A percentile compares a stretch with the other conserved stretches of the same genome.
Conservation (phyloP, 352 stramenopile species). For the Stramenopiles sp. region DNA sequence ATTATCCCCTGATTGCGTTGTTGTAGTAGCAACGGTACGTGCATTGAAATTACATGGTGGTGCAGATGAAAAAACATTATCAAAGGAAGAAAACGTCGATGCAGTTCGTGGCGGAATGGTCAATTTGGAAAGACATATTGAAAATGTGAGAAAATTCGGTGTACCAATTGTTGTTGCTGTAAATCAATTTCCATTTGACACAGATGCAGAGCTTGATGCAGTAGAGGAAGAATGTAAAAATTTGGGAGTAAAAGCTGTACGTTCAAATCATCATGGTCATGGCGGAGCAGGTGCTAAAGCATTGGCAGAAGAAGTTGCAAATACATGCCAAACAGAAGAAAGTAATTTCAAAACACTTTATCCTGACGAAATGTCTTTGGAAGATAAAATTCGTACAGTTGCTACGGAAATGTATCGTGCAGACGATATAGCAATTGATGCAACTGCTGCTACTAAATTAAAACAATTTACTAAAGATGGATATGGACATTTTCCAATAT, state of each 20-base stretch:
- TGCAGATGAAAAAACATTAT: slow-evolving; percentile 58
- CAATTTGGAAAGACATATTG: slow-evolving; percentile 86
- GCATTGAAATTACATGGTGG: slow-evolving; percentile 97
- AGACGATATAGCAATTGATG: slow-evolving; percentile 73
- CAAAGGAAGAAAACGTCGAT: slow-evolving; percentile 62
- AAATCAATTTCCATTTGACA: slow-evolving; percentile 62
- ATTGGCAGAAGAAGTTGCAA: slow-evolving; percentile 69
- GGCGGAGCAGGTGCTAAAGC: slow-evolving; percentile 76
- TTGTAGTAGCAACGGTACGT: slow-evolving; percentile 91
- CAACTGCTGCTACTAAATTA: slow-evolving; percentile 78
- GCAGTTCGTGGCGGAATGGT: slow-evolving; percentile 64
- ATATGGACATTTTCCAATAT: slow-evolving; percentile 62
- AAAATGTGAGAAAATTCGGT: slow-evolving; percentile 79
- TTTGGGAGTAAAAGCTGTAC: slow-evolving; percentile 77
- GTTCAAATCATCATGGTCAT: slow-evolving; percentile 64
- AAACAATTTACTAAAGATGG: slow-evolving; percentile 22
- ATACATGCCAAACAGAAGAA: slow-evolving; percentile 46
- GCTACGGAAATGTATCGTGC: slow-evolving; percentile 86
- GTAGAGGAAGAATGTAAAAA: slow-evolving; percentile 66
- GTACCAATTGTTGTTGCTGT: slow-evolving; percentile 88
- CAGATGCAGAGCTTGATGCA: slow-evolving; percentile 68
- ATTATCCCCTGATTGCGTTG: slow-evolving; percentile 80
- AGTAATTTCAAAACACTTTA: slow-evolving; percentile 85
- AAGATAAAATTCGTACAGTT: slow-evolving; percentile 86
- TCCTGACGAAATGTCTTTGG: slow-evolving; percentile 61